Conservation (phyloP, 225 moss, liverwort and hornwort genomes). For the Neckera pumila region DNA sequence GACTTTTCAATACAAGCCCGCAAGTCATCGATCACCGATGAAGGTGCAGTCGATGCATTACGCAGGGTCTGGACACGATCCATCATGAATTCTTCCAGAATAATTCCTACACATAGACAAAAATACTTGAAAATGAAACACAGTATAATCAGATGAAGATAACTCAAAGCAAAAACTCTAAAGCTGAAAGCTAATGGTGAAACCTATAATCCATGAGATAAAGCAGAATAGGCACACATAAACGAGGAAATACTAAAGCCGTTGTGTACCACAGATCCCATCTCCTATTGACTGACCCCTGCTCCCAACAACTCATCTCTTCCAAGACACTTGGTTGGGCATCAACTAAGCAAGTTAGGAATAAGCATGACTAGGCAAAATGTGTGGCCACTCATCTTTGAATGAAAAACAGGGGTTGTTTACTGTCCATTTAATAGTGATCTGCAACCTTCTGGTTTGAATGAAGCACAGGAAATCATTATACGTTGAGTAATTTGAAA, state of each 20-base stretch:
- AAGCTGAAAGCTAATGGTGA: neutral
- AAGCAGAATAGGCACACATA: neutral
- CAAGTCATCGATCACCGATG: slow-evolving; percentile 10
- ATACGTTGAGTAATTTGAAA: neutral
- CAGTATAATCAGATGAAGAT: neutral
- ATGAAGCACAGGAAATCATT: neutral
- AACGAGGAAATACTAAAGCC: neutral
- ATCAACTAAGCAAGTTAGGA: neutral
- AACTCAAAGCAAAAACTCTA: neutral
- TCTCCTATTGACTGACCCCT: neutral
- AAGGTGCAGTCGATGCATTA: neutral
- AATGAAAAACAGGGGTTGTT: neutral
- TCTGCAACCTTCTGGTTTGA: neutral
- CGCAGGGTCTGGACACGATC: slow-evolving; percentile 26
- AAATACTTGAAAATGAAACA: neutral
- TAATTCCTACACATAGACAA: slow-evolving; percentile 6
- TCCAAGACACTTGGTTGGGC: neutral
- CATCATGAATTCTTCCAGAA: slow-evolving; percentile 39
- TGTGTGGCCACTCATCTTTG: neutral
- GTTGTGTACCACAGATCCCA: neutral
- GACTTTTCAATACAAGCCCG: neutral
- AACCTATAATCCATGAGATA: neutral
- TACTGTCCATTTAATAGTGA: neutral
- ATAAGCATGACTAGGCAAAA: neutral
- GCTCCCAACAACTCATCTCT: neutral